phyloP scores from a whole-genome alignment of 148 eudicot genomes.

The Rhododendron henanense region DNA sequence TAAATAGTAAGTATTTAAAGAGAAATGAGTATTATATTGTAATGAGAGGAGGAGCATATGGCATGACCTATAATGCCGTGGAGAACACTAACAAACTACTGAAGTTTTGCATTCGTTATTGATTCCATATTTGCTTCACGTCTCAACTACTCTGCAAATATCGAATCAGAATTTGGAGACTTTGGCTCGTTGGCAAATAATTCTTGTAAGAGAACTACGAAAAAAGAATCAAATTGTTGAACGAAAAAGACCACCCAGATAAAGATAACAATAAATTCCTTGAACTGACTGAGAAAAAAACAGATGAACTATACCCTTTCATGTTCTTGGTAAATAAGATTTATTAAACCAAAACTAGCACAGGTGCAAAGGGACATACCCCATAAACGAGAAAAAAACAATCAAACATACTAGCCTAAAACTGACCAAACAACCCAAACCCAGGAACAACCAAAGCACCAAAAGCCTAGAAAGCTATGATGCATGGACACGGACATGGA shows the following conservation, averaged over 20 bases:
- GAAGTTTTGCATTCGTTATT: constrained; percentile 20
- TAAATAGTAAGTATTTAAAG: not conserved
- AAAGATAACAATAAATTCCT: too few relatives aligned
- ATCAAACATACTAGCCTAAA: not conserved
- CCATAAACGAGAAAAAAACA: not conserved
- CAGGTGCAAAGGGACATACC: not conserved
- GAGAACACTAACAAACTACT: constrained; percentile 31
- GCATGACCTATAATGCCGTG: constrained; percentile 55
- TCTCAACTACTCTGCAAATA: not conserved
- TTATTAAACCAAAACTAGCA: not conserved
- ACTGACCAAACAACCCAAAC: too few relatives aligned
- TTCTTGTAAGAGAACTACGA: not conserved
- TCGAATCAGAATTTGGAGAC: not conserved
- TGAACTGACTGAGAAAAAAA: not conserved
- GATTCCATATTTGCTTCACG: constrained; percentile 15
- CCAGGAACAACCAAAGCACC: too few relatives aligned
- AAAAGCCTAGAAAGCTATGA: too few relatives aligned
- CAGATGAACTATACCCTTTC: not conserved
- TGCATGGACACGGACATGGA: too few relatives aligned
- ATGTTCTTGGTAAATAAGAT: not conserved
- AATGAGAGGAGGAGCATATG: constrained; percentile 30
- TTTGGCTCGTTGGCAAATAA: not conserved
- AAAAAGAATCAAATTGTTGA: not conserved
- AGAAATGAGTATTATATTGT: not conserved
- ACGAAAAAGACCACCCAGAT: not conserved